Evolutionary conservation across 768 basidiomycete species (phyloP), one percentile per base, ranked within the genome.

Genomic region (Trametes meyenii): DNA sequence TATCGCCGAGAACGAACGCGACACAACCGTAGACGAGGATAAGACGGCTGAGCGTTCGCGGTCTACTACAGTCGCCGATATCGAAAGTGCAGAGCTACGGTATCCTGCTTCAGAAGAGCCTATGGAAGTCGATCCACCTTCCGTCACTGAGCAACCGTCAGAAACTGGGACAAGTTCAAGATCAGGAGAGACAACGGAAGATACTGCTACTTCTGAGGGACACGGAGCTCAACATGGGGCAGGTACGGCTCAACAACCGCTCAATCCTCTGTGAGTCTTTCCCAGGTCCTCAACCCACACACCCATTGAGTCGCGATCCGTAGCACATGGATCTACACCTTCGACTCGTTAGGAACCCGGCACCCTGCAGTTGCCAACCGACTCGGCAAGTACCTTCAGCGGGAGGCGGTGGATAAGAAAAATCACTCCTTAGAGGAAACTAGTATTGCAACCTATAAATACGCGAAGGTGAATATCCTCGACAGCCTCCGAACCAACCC

Each of bases 311-410:
- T 8, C 29, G 29, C 29, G 29, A 33, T 33, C n/a, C 8, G 5
- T 69, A 94, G 92, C 59, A 87, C 92, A 6, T 86, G 85, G 64
- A 88, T 99, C 36, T 87, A 95, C 71, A 93, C 88, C 0, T 83
- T 99, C 56, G 97, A 99, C 72, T 98, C 96, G 1, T 81, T 99
- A 48, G 89, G 90, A 5, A 76, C 78, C 14, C 76, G 77, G n/a
- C 96, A 98, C 73, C 79, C 79, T 0, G 79, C 84, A 35, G 93
- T 85, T 5, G 72, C 79, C 43, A 87, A 77, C 50, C 81, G 79
- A 36, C 81, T 99, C 19, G 74, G 73, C 43, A 66, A 74, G 26
- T 99, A 96, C 72, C 83, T 98, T 21, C 74, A 74, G 38, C 74
- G 80, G 66, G 97, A 99, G 70, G 96, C 96, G 0, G 75, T 76